phyloP scores from a whole-genome alignment of 2,329 filamentous ascomycete species.

The Fusarium sp. region DNA sequence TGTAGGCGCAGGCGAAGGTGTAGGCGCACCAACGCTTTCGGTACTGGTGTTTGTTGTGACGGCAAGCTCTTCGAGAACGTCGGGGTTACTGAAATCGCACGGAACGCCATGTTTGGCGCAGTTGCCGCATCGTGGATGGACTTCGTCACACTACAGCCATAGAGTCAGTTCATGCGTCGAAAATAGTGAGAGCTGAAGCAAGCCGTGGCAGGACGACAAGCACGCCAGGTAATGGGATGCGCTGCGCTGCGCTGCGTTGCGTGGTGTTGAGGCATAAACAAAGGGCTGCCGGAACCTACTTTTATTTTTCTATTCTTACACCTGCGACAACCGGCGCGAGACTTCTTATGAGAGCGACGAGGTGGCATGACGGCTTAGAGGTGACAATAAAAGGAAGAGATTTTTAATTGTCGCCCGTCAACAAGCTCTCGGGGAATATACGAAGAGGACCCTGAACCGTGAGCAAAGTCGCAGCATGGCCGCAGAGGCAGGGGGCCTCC shows the following conservation, averaged over 20 bases:
- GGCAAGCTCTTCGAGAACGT: conserved; percentile 58
- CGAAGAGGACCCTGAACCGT: conserved; percentile 42
- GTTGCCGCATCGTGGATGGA: conserved; percentile 73
- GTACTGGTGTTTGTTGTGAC: conserved; percentile 51
- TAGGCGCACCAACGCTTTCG: conserved; percentile 41
- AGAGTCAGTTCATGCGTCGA: conserved; percentile 28
- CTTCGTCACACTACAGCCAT: conserved; percentile 68
- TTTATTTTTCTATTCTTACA: conserved; percentile 78
- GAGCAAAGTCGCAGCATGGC: conserved; percentile 47
- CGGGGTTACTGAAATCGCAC: conserved; percentile 71
- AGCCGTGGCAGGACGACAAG: conserved; percentile 5
- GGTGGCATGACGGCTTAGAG: conserved; percentile 64
- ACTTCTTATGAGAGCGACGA: conserved; percentile 76
- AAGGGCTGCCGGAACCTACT: conserved; percentile 54
- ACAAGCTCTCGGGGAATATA: conserved; percentile 38
- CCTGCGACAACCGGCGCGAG: conserved; percentile 71
- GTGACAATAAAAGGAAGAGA: conserved; percentile 1
- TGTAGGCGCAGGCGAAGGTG: conserved; percentile 39
- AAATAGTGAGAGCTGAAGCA: not conserved
- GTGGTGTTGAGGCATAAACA: conserved; percentile 8
- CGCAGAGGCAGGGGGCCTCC: conserved; percentile 44
- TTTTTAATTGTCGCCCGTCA: conserved; percentile 38
- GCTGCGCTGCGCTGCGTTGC: not conserved
- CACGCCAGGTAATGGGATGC: conserved; percentile 12
- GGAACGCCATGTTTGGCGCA: conserved; percentile 73